Conservation (phyloP, 495 filamentous ascomycete species). For the Trichoderma gamsii region DNA sequence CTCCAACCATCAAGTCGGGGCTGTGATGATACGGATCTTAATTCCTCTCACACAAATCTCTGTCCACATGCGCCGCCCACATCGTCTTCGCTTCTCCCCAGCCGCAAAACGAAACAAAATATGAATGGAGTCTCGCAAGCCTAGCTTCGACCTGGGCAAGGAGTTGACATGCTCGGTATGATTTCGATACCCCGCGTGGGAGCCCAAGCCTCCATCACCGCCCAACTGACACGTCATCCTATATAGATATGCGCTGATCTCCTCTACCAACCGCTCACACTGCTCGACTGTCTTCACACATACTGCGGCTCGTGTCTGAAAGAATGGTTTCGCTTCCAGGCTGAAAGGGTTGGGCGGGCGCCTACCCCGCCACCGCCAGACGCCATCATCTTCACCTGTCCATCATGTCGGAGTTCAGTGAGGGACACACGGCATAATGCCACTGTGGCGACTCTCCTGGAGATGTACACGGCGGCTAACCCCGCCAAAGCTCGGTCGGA, state of each 20-base stretch:
- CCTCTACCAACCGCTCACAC: slow-evolving; percentile 89
- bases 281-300: slow-evolving; percentile 95
- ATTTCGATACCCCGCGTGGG: slow-evolving; percentile 16
- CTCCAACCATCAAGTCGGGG: neutral
- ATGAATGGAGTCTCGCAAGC: slow-evolving; percentile 18
- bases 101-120: neutral
- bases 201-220: neutral
- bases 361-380: slow-evolving; percentile 41
- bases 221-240: neutral
- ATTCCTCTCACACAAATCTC: neutral
- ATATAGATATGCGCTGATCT: slow-evolving; percentile 92
- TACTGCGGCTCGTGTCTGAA: slow-evolving; percentile 94
- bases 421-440: slow-evolving; percentile 79
- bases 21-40: too few relatives aligned
- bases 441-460: slow-evolving; percentile 72
- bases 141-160: slow-evolving; percentile 66
- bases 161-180: slow-evolving; percentile 89
- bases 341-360: slow-evolving; percentile 39
- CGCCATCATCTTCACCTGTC: slow-evolving; percentile 69
- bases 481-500: slow-evolving; percentile 60
- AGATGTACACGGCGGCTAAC: slow-evolving; percentile 70
- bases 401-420: slow-evolving; percentile 81
- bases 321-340: slow-evolving; percentile 77
- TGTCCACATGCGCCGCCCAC: neutral
- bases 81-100: neutral